Evolutionary conservation across 2,329 filamentous ascomycete genomes (phyloP).

Genomic region (Fusarium tuaranense): DNA sequence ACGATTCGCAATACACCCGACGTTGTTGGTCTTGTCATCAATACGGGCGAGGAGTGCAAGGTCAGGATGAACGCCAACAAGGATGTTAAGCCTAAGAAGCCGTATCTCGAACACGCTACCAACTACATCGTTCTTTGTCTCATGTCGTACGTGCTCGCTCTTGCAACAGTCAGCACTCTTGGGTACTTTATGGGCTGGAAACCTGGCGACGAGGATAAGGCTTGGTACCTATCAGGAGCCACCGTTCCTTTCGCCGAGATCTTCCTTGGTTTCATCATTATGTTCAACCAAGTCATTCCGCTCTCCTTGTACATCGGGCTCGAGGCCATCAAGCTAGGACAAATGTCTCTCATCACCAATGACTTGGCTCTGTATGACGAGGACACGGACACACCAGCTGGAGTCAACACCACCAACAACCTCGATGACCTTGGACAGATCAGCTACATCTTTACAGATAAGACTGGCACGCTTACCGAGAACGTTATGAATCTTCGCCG

Average conservation of each 20-base stretch:
- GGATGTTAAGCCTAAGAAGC: not conserved
- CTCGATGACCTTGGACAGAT: not conserved
- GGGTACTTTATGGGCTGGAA: not conserved
- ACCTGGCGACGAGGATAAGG: not conserved
- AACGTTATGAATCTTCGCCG: not conserved
- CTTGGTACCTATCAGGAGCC: not conserved
- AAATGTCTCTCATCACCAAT: not conserved
- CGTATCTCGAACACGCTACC: not conserved
- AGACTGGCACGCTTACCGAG: not conserved
- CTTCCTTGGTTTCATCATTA: not conserved
- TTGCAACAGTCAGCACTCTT: not conserved
- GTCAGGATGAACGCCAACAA: slow-evolving; percentile 6
- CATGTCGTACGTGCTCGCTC: not conserved
- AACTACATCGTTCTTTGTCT: not conserved
- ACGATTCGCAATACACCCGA: slow-evolving; percentile 75
- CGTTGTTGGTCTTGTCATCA: slow-evolving; percentile 61
- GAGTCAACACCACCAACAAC: not conserved
- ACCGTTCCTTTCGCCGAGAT: not conserved
- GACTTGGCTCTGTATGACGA: not conserved
- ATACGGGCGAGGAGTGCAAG: slow-evolving; percentile 13
- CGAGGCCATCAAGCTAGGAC: not conserved
- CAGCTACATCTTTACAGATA: not conserved
- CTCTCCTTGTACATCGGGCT: not conserved
- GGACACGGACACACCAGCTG: not conserved
- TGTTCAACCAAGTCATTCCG: not conserved